Conservation (phyloP, 768 basidiomycete genomes). For the Leccinum pellstonianum region DNA sequence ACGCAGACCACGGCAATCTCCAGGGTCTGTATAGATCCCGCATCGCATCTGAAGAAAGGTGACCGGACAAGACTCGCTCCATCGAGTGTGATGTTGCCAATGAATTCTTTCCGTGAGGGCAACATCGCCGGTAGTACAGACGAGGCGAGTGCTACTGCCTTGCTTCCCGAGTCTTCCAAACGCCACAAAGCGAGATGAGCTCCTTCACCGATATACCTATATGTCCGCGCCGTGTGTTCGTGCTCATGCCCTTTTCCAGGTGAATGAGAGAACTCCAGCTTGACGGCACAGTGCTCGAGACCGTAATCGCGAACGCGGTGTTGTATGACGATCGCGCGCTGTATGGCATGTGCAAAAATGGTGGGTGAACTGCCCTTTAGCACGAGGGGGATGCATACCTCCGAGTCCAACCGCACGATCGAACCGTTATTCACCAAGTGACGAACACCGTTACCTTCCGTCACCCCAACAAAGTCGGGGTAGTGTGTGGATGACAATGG, state of each 20-base stretch:
- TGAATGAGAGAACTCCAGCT: conserved; percentile 9
- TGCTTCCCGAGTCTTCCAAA: conserved; percentile 8
- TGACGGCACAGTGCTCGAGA: conserved; percentile 21
- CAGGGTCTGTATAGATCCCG: conserved; percentile 21
- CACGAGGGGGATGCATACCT: conserved; percentile 6
- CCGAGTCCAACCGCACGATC: conserved; percentile 20
- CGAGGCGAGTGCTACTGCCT: conserved; percentile 5
- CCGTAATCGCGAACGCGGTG: conserved; percentile 27
- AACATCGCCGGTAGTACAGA: conserved; percentile 13
- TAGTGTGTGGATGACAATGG: conserved; percentile 22
- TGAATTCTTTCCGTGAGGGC: conserved; percentile 9
- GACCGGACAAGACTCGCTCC: conserved; percentile 6
- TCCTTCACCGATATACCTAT: conserved; percentile 14
- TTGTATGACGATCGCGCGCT: conserved; percentile 22
- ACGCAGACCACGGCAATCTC: conserved; percentile 22
- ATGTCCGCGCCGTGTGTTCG: conserved; percentile 12
- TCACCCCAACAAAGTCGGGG: conserved; percentile 23
- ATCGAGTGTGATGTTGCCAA: conserved; percentile 21
- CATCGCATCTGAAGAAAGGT: conserved; percentile 13
- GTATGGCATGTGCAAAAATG: not conserved
- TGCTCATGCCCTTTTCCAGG: not conserved
- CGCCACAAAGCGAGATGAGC: conserved; percentile 22
- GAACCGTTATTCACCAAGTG: conserved; percentile 19
- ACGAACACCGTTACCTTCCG: conserved; percentile 9
- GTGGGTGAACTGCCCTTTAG: not conserved